Percentiles rank a stretch among this genome's conserved stretches.
Conservation (phyloP, 2,329 filamentous ascomycete species). For the Botrytis cinerea region DNA sequence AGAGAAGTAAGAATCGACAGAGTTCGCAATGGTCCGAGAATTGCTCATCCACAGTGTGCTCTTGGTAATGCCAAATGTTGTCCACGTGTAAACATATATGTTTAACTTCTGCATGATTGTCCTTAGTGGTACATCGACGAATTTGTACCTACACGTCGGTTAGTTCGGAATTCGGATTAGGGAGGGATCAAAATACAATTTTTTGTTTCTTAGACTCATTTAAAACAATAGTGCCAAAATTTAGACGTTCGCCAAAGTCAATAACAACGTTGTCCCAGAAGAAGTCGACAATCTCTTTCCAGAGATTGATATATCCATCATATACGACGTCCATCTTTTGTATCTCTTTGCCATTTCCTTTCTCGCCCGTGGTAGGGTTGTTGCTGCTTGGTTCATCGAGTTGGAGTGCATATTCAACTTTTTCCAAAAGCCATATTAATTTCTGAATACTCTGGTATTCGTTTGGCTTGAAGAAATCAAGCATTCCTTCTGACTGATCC, state of each 20-base stretch:
- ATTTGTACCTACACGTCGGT: not conserved
- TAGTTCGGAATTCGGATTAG: not conserved
- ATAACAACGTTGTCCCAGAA: slow-evolving; percentile 5
- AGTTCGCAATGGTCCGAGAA: slow-evolving; percentile 8
- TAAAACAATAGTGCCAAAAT: not conserved
- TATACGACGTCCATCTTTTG: not conserved
- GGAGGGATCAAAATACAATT: not conserved
- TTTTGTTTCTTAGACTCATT: not conserved
- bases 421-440: not conserved
- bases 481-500: slow-evolving; percentile 4
- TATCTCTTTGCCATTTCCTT: not conserved
- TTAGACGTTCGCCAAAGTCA: slow-evolving; percentile 1
- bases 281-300: slow-evolving; percentile 2
- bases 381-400: not conserved
- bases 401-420: not conserved
- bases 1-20: not conserved
- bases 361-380: no score
- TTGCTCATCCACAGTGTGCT: not conserved
- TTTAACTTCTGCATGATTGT: not conserved
- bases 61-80: not conserved
- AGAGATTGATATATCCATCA: not conserved
- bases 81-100: not conserved
- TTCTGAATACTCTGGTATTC: not conserved
- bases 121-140: not conserved
- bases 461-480: slow-evolving; percentile 8